Percentiles rank a stretch among this genome's conserved stretches.
Conservation (phyloP, 805 yeast genomes). For the Candida caryicola region DNA sequence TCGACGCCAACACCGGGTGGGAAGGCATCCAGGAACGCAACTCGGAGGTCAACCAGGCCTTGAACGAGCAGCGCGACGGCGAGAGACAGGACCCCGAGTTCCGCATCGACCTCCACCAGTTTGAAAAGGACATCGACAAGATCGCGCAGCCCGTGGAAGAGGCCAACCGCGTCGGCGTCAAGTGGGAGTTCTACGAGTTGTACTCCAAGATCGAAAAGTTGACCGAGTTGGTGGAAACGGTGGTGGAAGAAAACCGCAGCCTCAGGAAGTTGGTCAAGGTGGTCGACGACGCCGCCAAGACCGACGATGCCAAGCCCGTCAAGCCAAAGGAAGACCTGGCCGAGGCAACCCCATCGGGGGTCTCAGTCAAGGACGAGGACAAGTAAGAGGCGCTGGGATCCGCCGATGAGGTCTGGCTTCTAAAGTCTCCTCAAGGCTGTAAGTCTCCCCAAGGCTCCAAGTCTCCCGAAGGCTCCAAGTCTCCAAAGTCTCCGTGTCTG, state of each 20-base stretch:
- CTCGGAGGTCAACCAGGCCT: slow-evolving; percentile 34
- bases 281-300: too few species aligned
- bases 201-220: slow-evolving; percentile 51
- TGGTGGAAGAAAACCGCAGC: slow-evolving; percentile 34
- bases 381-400: too few species aligned
- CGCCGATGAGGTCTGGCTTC: too few species aligned
- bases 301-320: too few species aligned
- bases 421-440: too few species aligned
- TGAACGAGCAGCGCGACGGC: slow-evolving; percentile 56
- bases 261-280: slow-evolving; percentile 18
- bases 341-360: too few species aligned
- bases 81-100: slow-evolving; percentile 71
- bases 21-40: slow-evolving; percentile 38
- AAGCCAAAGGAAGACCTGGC: too few species aligned
- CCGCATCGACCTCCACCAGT: slow-evolving; percentile 45
- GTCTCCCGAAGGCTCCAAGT: too few species aligned
- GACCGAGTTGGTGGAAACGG: slow-evolving; percentile 36
- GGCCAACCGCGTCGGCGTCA: slow-evolving; percentile 54
- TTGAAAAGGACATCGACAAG: slow-evolving; percentile 49
- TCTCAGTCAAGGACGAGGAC: too few species aligned
- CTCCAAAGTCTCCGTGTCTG: too few species aligned
- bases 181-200: slow-evolving; percentile 62
- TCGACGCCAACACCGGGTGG: slow-evolving; percentile 31
- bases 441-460: too few species aligned
- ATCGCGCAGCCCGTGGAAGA: slow-evolving; percentile 58